Evolutionary conservation across 2,329 filamentous ascomycete genomes (phyloP), one percentile per base, ranked within the genome.

Genomic region (Canariomyces notabilis): DNA sequence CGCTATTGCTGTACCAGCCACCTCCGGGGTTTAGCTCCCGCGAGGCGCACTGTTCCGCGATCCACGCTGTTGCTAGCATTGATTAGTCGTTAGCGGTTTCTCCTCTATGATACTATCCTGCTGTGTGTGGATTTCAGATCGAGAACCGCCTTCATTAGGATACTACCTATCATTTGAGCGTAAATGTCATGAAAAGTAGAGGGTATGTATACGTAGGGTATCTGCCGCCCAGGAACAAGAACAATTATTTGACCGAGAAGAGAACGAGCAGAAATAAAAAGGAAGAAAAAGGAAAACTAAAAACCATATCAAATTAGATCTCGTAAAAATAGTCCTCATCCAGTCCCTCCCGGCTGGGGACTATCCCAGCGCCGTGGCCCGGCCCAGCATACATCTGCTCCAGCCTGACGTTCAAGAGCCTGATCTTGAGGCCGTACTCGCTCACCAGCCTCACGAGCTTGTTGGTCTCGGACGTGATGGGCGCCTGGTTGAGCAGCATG

Each of bases 301-400:
- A 12, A 38, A 20, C 8, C 21, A 14, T 23, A 42, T 6, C 33
- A 41, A 36, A 12, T 69, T 57, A 86, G 35, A 87, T 75, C 64
- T 91, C 87, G 69, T 94, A 97, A 68, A 85, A 96, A 65, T 94
- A 98, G 64, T 96, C 85, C 55, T 95, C 89, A 64, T 95, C 88
- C 55, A 97, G 65, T 0, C 87, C 90, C 57, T 93, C 86, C 43
- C 93, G 74, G 59, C 82, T 86, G 3, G 93, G 91, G 53, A 95
- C 80, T 47, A 80, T 74, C 12, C 88, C 87, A 5, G 82, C 81
- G 33, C 85, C 86, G n/a, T 76, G 75, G 42, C 74, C 73, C 43
- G 79, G 80, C 19, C 79, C 82, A 37, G 83, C 78, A 62, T 94
- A 79, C 5, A 74, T 75, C 41, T 80, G 86, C 63, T 97, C 89